Conservation (phyloP, 768 basidiomycete species). For the Scleroderma citrinum region DNA sequence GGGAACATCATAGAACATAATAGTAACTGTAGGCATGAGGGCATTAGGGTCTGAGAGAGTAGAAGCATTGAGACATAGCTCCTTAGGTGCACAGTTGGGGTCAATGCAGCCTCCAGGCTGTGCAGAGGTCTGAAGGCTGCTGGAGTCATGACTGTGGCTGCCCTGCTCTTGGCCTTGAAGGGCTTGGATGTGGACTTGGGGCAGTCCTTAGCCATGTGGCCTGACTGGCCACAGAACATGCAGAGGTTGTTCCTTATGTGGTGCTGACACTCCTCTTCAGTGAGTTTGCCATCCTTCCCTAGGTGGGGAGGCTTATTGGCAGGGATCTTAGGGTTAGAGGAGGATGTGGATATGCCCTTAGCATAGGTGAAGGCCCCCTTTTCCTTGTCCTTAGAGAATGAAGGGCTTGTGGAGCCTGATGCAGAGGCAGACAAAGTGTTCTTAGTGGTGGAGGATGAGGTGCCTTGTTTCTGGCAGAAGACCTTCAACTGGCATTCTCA, state of each 20-base stretch:
- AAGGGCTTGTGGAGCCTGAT: too few species aligned
- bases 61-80: constrained; percentile 3
- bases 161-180: background rate
- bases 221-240: background rate
- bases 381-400: too few species aligned
- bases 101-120: background rate
- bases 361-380: too few species aligned
- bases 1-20: too few species aligned
- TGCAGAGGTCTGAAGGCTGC: background rate
- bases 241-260: background rate
- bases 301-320: too few species aligned
- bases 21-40: too few species aligned
- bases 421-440: too few species aligned
- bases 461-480: too few species aligned
- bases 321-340: too few species aligned
- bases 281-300: background rate
- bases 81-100: background rate
- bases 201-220: background rate
- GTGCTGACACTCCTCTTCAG: background rate
- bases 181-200: background rate
- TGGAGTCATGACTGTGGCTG: background rate
- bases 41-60: background rate
- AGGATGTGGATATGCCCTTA: too few species aligned
- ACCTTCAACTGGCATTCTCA: too few species aligned
- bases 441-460: too few species aligned